Base-by-base conservation (phyloP, 2,329 filamentous ascomycete genomes). In the Stachybotrys chartarum region DNA sequence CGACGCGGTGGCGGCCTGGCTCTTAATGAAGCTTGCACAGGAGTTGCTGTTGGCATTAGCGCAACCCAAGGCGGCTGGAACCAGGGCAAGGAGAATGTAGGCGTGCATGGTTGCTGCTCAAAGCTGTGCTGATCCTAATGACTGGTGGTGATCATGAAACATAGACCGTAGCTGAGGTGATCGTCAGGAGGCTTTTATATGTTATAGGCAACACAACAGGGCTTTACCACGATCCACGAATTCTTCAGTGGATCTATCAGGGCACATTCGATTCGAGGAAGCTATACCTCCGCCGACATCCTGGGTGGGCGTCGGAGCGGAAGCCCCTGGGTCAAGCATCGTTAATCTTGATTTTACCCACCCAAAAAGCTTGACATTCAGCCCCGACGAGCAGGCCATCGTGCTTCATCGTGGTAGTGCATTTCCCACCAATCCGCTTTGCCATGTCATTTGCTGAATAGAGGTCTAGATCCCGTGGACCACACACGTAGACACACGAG, bases 1-100 rank as follows among this genome's bases (percentile, higher is more conserved):
- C 0, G 68, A 70, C 4, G 67, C 68, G 2, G 64, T 66, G 31
- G 66, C 67, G 6, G 56, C 42, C 46, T 69, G 62, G 16, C 63
- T 63, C 31, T 65, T 64, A 58, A 70, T 68, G 54, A 64, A 70
- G n/a, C 64, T 67, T 30, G 67, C 68, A 49, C 68, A 70, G 1
- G 58, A n/a, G 54, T 70, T 66, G 12, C 57, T 57, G 51, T 62
- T 55, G 5, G 60, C 58, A 53, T 70, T 68, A 44, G 66, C 60
- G 59, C 68, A 70, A 42, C 63, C 66, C 47, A 65, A 53, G 17
- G 44, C 50, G 7, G 17, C 50, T 7, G 50, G 50, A 3, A 52
- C 32, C 11, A 52, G 32, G 18, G n/a, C 17, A 6, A 52, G 50
- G 35, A 35, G 12, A 44, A 30, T 44, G 35, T 17, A 52, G 31